Conservation (phyloP, 192 early-diverging fungal species). For the Gryganskiella cystojenkinii region DNA sequence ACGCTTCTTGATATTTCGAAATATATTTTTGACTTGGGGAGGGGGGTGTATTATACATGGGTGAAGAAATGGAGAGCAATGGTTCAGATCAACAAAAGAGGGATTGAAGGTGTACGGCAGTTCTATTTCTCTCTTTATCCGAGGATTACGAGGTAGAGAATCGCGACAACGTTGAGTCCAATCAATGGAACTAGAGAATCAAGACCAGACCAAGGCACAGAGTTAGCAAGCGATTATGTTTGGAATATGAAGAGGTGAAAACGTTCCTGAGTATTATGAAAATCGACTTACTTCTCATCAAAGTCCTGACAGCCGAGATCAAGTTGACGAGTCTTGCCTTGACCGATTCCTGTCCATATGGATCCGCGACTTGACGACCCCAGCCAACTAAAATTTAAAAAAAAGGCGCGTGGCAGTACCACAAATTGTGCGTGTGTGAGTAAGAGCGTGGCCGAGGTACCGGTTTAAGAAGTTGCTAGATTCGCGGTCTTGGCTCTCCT, state of each 20-base stretch:
- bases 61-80: no score
- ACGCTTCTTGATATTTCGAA: no score
- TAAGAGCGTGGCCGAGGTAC: no score
- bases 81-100: no score
- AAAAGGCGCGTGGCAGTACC: no score
- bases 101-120: no score
- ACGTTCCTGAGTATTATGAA: background rate
- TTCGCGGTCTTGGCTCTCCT: no score
- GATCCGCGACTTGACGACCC: slow-evolving; percentile 53
- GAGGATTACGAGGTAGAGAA: slow-evolving; percentile 84
- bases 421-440: no score
- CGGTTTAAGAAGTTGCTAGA: no score
- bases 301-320: slow-evolving; percentile 89
- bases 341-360: slow-evolving; percentile 71
- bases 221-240: background rate
- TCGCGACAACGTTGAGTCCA: slow-evolving; percentile 80
- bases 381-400: no score
- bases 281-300: slow-evolving; percentile 80
- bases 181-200: slow-evolving; percentile 78
- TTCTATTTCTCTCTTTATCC: slow-evolving; percentile 74
- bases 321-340: slow-evolving; percentile 87
- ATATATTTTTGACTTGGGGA: no score
- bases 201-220: background rate
- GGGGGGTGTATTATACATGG: no score
- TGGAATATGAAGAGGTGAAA: background rate